These are phyloP conservation scores for Aurifilum marmelostoma DNA, from an alignment of 2,329 filamentous ascomycete species.

Conservation along the genomic window DNA sequence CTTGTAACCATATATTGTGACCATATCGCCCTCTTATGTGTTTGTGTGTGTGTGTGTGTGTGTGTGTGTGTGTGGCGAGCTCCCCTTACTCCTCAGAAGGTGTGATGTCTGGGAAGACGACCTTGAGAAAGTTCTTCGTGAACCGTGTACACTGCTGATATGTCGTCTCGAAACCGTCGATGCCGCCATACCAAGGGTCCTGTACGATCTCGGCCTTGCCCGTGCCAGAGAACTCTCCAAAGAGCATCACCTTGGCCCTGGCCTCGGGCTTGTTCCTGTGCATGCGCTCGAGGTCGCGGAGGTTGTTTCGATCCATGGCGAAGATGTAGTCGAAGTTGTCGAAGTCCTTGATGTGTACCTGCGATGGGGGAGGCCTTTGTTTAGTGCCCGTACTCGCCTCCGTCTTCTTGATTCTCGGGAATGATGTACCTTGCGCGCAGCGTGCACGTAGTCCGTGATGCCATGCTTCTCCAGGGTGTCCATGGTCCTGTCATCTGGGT, in stretches of 20 bases:
- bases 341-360: conserved; percentile 72
- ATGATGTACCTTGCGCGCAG: conserved; percentile 70
- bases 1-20: neutral
- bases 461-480: conserved; percentile 73
- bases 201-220: conserved; percentile 71
- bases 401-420: too few relatives aligned
- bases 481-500: conserved; percentile 84
- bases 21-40: neutral
- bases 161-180: conserved; percentile 79
- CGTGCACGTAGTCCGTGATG: conserved; percentile 77
- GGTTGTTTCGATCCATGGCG: conserved; percentile 88
- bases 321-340: conserved; percentile 88
- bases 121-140: conserved; percentile 72
- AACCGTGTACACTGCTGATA: conserved; percentile 83
- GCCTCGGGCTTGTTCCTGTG: conserved; percentile 59
- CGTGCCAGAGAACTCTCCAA: conserved; percentile 77
- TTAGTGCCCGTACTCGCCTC: neutral
- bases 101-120: conserved; percentile 51
- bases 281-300: conserved; percentile 68
- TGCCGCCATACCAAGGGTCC: conserved; percentile 93
- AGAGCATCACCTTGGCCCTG: conserved; percentile 74
- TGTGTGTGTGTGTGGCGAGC: neutral
- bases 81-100: conserved; percentile 25
- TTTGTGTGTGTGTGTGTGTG: too few relatives aligned
- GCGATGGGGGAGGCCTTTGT: neutral